Evolutionary conservation across 2,329 filamentous ascomycete genomes (phyloP).

Genomic region (Cladosporium sp.): DNA sequence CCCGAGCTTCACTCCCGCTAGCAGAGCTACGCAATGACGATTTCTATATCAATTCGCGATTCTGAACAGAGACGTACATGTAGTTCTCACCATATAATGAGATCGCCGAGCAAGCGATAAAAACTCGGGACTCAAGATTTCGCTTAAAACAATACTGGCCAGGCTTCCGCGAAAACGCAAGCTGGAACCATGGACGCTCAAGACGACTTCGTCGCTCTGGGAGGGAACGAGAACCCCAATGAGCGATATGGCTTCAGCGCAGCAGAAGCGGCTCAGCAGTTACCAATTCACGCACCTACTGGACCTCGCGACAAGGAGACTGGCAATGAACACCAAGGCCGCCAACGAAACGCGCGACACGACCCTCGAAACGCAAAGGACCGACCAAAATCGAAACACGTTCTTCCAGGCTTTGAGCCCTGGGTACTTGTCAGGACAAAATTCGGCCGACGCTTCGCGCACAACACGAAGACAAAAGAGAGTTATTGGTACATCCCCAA

Average conservation of each 20-base stretch:
- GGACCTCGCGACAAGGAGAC: slow-evolving; percentile 14
- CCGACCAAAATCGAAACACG: slow-evolving; percentile 74
- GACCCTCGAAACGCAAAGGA: slow-evolving; percentile 55
- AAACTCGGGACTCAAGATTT: neutral
- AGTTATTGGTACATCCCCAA: slow-evolving; percentile 96
- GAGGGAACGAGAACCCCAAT: slow-evolving; percentile 24
- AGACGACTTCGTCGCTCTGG: slow-evolving; percentile 32
- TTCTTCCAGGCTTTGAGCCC: slow-evolving; percentile 77
- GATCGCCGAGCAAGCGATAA: slow-evolving; percentile 10
- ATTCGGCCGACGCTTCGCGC: slow-evolving; percentile 82
- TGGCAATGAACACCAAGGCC: slow-evolving; percentile 10
- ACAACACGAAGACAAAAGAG: slow-evolving; percentile 80
- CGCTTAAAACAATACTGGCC: neutral
- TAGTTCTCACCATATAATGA: neutral
- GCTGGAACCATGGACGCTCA: slow-evolving; percentile 5
- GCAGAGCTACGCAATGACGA: slow-evolving; percentile 15
- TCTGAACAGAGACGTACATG: neutral
- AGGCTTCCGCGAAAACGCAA: neutral
- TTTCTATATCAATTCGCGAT: slow-evolving; percentile 15
- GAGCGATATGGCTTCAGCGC: neutral
- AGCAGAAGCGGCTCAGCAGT: neutral
- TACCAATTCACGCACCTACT: slow-evolving; percentile 16
- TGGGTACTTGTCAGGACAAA: slow-evolving; percentile 96
- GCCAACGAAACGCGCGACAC: slow-evolving; percentile 27
- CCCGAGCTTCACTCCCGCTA: slow-evolving; percentile 18